Conservation (phyloP, 331 rosid species). For the Ulmus americana region DNA sequence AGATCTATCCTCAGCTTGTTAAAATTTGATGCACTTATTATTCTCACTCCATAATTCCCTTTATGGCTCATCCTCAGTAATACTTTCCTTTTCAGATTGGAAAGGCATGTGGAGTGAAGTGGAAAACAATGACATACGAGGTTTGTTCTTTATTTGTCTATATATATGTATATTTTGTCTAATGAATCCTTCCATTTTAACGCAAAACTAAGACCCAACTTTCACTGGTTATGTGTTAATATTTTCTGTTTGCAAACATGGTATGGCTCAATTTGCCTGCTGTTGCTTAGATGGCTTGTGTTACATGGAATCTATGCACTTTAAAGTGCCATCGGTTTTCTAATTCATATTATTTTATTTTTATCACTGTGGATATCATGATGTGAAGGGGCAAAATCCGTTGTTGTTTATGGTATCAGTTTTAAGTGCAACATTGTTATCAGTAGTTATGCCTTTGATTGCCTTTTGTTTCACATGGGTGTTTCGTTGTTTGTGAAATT, state of each 20-base stretch:
- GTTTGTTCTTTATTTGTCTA: slow-evolving; percentile 27
- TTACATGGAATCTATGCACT: background rate
- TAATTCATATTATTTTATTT: too few relatives aligned
- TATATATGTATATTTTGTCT: too few relatives aligned
- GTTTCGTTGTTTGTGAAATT: too few relatives aligned
- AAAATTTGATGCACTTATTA: background rate
- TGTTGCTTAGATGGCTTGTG: background rate
- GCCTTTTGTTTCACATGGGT: too few relatives aligned
- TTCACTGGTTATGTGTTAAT: background rate
- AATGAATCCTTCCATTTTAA: background rate
- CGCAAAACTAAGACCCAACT: background rate
- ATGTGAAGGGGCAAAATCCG: too few relatives aligned
- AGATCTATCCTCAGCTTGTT: background rate
- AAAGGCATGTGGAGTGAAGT: slow-evolving; percentile 92
- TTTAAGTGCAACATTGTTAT: too few relatives aligned
- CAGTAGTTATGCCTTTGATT: too few relatives aligned
- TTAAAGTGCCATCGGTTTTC: too few relatives aligned
- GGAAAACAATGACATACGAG: slow-evolving; percentile 94
- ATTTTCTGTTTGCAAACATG: background rate
- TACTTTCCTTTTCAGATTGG: slow-evolving; percentile 59
- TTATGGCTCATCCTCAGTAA: background rate
- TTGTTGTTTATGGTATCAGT: too few relatives aligned
- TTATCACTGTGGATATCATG: too few relatives aligned
- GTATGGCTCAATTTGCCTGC: background rate
- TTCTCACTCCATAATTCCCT: slow-evolving; percentile 1